phyloP scores from a whole-genome alignment of 2,329 filamentous ascomycete genomes.

The Allantophomopsis lycopodina region DNA sequence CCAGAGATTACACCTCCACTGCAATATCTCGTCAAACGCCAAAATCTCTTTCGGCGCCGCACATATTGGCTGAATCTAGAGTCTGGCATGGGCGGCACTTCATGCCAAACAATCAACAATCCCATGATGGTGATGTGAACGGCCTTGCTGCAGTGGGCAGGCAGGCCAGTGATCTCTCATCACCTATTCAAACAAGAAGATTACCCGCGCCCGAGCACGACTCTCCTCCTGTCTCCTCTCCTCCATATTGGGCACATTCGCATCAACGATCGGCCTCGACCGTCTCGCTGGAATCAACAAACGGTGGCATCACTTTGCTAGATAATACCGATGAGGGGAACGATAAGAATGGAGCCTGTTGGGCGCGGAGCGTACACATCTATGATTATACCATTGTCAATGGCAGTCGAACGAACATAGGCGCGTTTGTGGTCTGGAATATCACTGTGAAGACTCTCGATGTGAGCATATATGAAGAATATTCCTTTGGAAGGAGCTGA shows the following conservation, averaged over 20 bases:
- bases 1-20: too few species aligned
- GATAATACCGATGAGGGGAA: slow-evolving; percentile 38
- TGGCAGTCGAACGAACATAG: slow-evolving; percentile 23
- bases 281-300: slow-evolving; percentile 31
- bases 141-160: too few species aligned
- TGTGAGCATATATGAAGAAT: slow-evolving; percentile 26
- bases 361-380: slow-evolving; percentile 49
- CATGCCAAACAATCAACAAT: too few species aligned
- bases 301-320: slow-evolving; percentile 43
- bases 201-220: background rate
- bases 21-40: too few species aligned
- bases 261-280: slow-evolving; percentile 22
- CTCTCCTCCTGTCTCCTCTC: slow-evolving; percentile 17
- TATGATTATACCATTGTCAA: slow-evolving; percentile 39
- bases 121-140: too few species aligned
- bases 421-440: slow-evolving; percentile 95
- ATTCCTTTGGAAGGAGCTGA: too few species aligned
- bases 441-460: slow-evolving; percentile 76
- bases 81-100: too few species aligned
- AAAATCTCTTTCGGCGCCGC: too few species aligned
- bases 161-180: too few species aligned
- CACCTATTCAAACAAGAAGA: background rate
- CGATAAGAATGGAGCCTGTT: slow-evolving; percentile 41
- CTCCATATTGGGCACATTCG: slow-evolving; percentile 25
- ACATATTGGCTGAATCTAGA: too few species aligned